Evolutionary conservation across 2,329 filamentous ascomycete genomes (phyloP), one percentile per base, ranked within the genome.

Genomic region (Claviceps fusiformis): DNA sequence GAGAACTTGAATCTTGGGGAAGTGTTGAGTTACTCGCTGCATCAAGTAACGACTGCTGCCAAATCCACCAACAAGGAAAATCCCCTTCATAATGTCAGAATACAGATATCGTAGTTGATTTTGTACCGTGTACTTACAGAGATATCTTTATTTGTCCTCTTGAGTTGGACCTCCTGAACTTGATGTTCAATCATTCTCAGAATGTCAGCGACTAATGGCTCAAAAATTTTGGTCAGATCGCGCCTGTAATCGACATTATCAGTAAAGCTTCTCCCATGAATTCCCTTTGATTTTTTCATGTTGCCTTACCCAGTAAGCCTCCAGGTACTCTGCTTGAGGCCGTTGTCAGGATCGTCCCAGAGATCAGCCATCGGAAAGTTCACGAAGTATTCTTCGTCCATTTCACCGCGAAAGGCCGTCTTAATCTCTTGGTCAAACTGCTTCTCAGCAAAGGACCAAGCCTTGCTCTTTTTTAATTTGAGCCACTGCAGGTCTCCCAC

Each of bases 341-440:
- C 53, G 0, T 46, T 55, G 0, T 58, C 53, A 1, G 52, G 48
- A 29, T 61, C 53, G 17, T 64, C 62, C 1, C 58, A 49, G 1
- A 65, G 54, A 0, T 54, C 39, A 2, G 58, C 60, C 51, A 59
- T 59, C 1, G 58, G 61, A 15, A 64, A 63, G 24, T 59, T 57
- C 44, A 62, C 51, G 9, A 54, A 59, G 45, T 55, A 61, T n/a
- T 56, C 50, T 17, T 61, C 55, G 10, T 61, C 46, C 0, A 1
- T 2, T 3, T 41, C 51, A 1, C 62, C 63, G 0, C 24, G 43
- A 43, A 64, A 65, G 0, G 47, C 45, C 17, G 17, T 56, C 33
- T 65, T 64, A 2, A 64, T 52, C 1, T 63, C 57, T 3, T 54
- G 49, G 27, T 63, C 59, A 41, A 62, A 63, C 19, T 57, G 43